A percentile compares a stretch with the other conserved stretches of the same genome.
Evolutionary conservation across 495 filamentous ascomycete species (phyloP).

Genomic region (Lindgomyces ingoldianus): DNA sequence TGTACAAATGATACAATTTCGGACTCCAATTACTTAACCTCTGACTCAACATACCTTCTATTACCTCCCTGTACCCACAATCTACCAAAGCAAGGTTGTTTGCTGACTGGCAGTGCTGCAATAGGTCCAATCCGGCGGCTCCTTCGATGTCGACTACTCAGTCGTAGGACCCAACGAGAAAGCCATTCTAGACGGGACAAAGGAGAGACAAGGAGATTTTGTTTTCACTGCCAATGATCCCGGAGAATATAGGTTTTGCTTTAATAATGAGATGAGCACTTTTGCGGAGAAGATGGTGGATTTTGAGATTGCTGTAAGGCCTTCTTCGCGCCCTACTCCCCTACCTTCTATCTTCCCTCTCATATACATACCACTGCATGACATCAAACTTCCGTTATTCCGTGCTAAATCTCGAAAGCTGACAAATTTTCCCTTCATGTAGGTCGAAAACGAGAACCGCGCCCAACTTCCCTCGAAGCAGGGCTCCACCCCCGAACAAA

Average conservation of each 20-base stretch:
- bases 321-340: constrained; percentile 43
- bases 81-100: constrained; percentile 86
- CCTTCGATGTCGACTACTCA: constrained; percentile 92
- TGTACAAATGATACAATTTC: no score
- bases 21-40: no score
- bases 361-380: not conserved
- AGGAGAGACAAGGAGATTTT: constrained; percentile 96
- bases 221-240: constrained; percentile 92
- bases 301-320: constrained; percentile 95
- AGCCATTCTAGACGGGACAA: constrained; percentile 80
- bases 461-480: constrained; percentile 85
- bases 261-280: constrained; percentile 97
- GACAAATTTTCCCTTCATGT: no score
- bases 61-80: no score
- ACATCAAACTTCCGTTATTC: no score
- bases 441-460: constrained; percentile 94
- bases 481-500: constrained; percentile 89
- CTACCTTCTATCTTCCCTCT: not conserved
- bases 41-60: no score
- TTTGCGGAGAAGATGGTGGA: constrained; percentile 98
- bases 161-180: constrained; percentile 82
- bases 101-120: constrained; percentile 96
- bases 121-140: constrained; percentile 93
- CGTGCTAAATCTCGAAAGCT: no score
- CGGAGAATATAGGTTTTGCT: constrained; percentile 98